Evolutionary conservation across 2,329 filamentous ascomycete species (phyloP).

Genomic region (Macrophomina phaseolina): DNA sequence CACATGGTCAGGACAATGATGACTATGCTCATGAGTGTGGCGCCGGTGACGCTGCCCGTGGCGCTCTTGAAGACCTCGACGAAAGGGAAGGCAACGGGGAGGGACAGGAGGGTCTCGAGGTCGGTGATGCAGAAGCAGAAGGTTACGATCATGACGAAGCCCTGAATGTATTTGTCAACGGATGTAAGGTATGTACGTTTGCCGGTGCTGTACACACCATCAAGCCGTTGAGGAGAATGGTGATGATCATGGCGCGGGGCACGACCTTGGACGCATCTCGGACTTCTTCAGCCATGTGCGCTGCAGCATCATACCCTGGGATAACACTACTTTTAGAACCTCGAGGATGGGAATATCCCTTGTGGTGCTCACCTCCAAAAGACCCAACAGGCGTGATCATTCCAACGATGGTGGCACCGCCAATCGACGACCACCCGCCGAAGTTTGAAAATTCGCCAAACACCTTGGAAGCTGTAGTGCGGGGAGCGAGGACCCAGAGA

Average conservation of each 20-base stretch:
- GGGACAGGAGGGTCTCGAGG: not conserved
- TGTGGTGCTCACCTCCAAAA: not conserved
- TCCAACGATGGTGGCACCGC: not conserved
- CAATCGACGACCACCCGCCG: constrained; percentile 40
- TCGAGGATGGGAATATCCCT: not conserved
- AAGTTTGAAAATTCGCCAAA: constrained; percentile 45
- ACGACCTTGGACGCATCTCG: constrained; percentile 25
- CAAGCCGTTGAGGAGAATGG: constrained; percentile 25
- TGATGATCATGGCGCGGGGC: constrained; percentile 28
- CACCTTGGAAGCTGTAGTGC: constrained; percentile 36
- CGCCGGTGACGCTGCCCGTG: constrained; percentile 25
- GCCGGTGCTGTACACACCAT: not conserved
- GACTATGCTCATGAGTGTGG: constrained; percentile 23
- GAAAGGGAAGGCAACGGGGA: not conserved
- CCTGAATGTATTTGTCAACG: not conserved
- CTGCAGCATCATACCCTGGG: not conserved
- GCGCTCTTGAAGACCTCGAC: not conserved
- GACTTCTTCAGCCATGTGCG: constrained; percentile 24
- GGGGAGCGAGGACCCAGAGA: constrained; percentile 43
- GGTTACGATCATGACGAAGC: constrained; percentile 16
- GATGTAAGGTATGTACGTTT: not conserved
- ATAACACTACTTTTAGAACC: too few species aligned
- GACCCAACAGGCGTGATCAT: not conserved
- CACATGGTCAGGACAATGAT: constrained; percentile 27
- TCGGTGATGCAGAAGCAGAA: constrained; percentile 30